These are phyloP conservation scores for Hypoxylon sp. DNA, from an alignment of 2,329 filamentous ascomycete genomes.

Conservation along the genomic window DNA sequence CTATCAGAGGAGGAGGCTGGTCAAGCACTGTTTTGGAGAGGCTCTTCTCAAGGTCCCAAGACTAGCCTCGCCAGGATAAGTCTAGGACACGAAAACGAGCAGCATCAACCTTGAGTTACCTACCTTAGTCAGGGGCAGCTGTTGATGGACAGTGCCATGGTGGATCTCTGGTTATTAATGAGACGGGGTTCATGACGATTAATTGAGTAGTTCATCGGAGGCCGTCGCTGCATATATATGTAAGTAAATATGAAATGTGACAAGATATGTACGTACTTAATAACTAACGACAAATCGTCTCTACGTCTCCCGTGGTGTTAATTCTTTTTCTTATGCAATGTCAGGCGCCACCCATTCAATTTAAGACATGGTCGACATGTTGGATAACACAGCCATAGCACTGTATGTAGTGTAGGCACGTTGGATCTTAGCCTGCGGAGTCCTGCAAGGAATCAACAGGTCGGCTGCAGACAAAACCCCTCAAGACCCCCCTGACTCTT, in stretches of 20 bases:
- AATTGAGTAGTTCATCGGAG: constrained; percentile 7
- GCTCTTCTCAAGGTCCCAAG: constrained; percentile 32
- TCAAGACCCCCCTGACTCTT: constrained; percentile 24
- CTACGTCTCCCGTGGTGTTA: not conserved
- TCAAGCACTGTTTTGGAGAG: constrained; percentile 30
- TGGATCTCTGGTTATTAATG: constrained; percentile 13
- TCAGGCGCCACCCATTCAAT: constrained; percentile 15
- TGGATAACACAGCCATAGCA: constrained; percentile 4
- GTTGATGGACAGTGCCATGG: constrained; percentile 10
- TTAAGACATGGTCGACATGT: constrained; percentile 15
- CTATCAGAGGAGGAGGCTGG: constrained; percentile 40
- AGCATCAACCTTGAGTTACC: constrained; percentile 14
- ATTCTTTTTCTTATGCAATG: constrained; percentile 8
- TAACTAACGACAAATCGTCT: constrained; percentile 1
- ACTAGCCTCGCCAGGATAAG: constrained; percentile 29
- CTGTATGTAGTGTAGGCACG: constrained; percentile 10
- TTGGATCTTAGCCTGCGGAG: constrained; percentile 40
- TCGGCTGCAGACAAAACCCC: constrained; percentile 24
- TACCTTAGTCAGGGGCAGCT: constrained; percentile 32
- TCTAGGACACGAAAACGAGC: constrained; percentile 28
- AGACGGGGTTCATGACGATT: constrained; percentile 15
- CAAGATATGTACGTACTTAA: constrained; percentile 14
- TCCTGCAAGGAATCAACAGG: constrained; percentile 42
- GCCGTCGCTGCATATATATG: constrained; percentile 10
- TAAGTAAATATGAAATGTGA: constrained; percentile 22